Conservation (phyloP, 352 stramenopile species). For the Pythium insidiosum region DNA sequence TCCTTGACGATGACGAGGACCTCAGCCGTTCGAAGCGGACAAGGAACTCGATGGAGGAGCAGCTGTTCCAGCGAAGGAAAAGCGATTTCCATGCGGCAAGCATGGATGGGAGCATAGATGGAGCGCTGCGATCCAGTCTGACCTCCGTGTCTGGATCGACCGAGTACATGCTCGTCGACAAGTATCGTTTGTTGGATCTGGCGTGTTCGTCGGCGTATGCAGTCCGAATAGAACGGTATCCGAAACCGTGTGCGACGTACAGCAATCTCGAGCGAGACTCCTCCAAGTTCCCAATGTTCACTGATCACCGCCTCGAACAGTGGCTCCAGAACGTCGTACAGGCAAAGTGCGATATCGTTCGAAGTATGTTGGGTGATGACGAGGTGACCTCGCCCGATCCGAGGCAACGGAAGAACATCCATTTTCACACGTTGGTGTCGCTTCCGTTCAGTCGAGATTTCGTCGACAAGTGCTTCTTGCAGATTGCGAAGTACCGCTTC, state of each 20-base stretch:
- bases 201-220: slow-evolving; percentile 66
- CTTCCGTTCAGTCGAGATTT: slow-evolving; percentile 58
- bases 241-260: slow-evolving; percentile 59
- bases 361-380: slow-evolving; percentile 40
- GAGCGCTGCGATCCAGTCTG: slow-evolving; percentile 33
- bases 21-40: slow-evolving; percentile 8
- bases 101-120: slow-evolving; percentile 37
- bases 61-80: slow-evolving; percentile 52
- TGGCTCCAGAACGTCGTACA: slow-evolving; percentile 60
- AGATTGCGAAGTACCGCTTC: slow-evolving; percentile 58
- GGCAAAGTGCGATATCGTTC: slow-evolving; percentile 39
- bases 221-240: slow-evolving; percentile 72
- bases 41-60: slow-evolving; percentile 36
- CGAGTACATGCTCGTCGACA: slow-evolving; percentile 62
- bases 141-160: slow-evolving; percentile 41
- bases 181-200: slow-evolving; percentile 59
- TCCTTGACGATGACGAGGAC: slow-evolving; percentile 29
- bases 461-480: slow-evolving; percentile 61
- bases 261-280: slow-evolving; percentile 52
- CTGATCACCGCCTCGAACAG: slow-evolving; percentile 64
- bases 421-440: slow-evolving; percentile 62
- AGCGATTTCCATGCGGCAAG: slow-evolving; percentile 21
- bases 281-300: slow-evolving; percentile 39
- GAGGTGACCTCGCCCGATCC: slow-evolving; percentile 35
- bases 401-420: slow-evolving; percentile 58